Percentiles rank a stretch among this genome's conserved stretches.
Evolutionary conservation across 2,329 filamentous ascomycete species (phyloP).

Genomic region (Boeremia exigua): DNA sequence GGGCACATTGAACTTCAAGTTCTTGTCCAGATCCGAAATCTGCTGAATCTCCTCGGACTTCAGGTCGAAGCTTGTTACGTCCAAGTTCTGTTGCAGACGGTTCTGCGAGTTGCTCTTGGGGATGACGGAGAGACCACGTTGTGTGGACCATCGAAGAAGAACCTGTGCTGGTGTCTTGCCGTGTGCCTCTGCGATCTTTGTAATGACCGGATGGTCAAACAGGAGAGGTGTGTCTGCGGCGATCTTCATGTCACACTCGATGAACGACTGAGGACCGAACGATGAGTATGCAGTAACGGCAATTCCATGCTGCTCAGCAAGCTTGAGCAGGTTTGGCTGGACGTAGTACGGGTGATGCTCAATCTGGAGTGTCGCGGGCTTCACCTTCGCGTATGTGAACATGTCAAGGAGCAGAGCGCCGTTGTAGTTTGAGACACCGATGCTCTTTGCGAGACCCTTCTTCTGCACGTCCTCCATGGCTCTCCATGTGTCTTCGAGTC

Average conservation of each 20-base stretch:
- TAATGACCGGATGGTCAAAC: conserved; percentile 63
- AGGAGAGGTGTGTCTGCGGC: conserved; percentile 36
- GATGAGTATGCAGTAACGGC: conserved; percentile 47
- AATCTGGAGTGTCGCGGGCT: conserved; percentile 46
- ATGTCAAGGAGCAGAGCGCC: conserved; percentile 58
- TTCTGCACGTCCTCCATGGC: conserved; percentile 51
- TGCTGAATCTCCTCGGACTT: conserved; percentile 29
- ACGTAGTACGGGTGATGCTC: conserved; percentile 50
- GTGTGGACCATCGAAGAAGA: conserved; percentile 22
- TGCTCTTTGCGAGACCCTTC: conserved; percentile 55
- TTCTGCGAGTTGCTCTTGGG: conserved; percentile 42
- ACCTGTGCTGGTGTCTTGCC: conserved; percentile 73
- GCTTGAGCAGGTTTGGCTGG: conserved; percentile 42
- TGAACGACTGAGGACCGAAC: conserved; percentile 55
- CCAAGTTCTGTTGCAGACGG: conserved; percentile 33
- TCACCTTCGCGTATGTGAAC: conserved; percentile 57
- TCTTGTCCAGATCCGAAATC: conserved; percentile 43
- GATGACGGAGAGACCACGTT: conserved; percentile 56
- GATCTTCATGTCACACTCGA: conserved; percentile 23
- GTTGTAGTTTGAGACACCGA: conserved; percentile 47
- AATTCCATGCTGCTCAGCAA: conserved; percentile 43
- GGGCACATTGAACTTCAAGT: conserved; percentile 43
- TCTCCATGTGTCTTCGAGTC: conserved; percentile 46
- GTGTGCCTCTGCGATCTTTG: conserved; percentile 68
- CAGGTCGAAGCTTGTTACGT: conserved; percentile 40